Percentiles rank a stretch among this genome's conserved stretches.
phyloP scores from a whole-genome alignment of 768 basidiomycete genomes.

The Termitomyces sp. region DNA sequence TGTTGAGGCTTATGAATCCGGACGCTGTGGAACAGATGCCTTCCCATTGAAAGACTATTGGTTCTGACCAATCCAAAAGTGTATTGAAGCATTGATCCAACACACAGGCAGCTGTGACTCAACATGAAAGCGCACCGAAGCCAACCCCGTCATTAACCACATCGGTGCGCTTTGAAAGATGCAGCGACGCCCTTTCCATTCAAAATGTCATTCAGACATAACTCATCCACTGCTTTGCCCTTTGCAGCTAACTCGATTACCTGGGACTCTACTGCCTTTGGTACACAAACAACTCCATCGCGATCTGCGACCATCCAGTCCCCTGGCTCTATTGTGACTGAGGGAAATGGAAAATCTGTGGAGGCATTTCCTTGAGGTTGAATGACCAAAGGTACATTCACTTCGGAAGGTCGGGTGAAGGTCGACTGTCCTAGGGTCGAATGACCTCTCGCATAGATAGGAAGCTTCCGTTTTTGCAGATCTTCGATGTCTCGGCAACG shows the following conservation, averaged over 20 bases:
- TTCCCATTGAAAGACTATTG: no score
- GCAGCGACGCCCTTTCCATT: constrained; percentile 71
- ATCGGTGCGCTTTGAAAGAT: constrained; percentile 77
- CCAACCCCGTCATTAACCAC: constrained; percentile 18
- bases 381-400: constrained; percentile 64
- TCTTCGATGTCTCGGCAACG: constrained; percentile 84
- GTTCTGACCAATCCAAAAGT: no score
- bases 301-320: constrained; percentile 86
- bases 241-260: constrained; percentile 58
- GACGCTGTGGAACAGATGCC: no score
- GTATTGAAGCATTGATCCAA: background rate
- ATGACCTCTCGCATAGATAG: constrained; percentile 78
- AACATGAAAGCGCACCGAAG: background rate
- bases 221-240: constrained; percentile 62
- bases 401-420: constrained; percentile 75
- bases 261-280: constrained; percentile 44
- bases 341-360: constrained; percentile 41
- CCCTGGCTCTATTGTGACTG: constrained; percentile 61
- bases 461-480: constrained; percentile 64
- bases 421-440: constrained; percentile 86
- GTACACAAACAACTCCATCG: constrained; percentile 87
- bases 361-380: constrained; percentile 31
- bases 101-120: background rate
- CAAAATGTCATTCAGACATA: constrained; percentile 71
- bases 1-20: background rate